Evolutionary conservation across 2,329 filamentous ascomycete species (phyloP), one percentile per base, ranked within the genome.

Genomic region (Diaporthe ampelina): DNA sequence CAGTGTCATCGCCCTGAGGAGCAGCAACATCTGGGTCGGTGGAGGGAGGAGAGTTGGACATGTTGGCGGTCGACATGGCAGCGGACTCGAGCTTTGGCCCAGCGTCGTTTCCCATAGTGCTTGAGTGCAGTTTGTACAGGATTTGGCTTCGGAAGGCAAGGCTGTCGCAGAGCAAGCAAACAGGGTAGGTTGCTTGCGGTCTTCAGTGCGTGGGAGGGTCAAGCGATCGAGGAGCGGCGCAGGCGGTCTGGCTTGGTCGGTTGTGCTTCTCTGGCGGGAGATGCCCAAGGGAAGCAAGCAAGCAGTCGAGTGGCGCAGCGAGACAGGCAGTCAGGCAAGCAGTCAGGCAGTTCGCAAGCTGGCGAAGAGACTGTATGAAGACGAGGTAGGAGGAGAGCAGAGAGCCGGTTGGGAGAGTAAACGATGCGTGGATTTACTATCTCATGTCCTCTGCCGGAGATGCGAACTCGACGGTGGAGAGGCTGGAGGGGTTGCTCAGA

Each of bases 101-200:
- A 72, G 72, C 69, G 72, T 76, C 74, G 72, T 76, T 76, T 24
- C 74, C 74, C 74, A 76, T 76, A 10, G 6, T 72, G 70, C 48
- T 63, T 11, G 70, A 56, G n/a, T 52, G 17, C 2, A 24, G n/a
- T 24, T 43, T 43, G 32, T 29, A 21, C 29, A 35, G 45, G 48
- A 24, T 24, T 26, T 43, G 70, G 15, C 35, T 54, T 50, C 45
- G 58, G 35, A 48, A 56, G 29, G 35, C 19, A 32, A 19, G 29
- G 45, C 29, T 52, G 61, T 45, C 45, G 45, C 67, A 70, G 35
- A 11, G 8, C 7, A 61, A 24, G 43, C 69, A 70, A 54, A 37
- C 37, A 13, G 45, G 11, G 9, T 13, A 15, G 21, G 32, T 29
- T 40, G 56, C 56, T 71, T 59, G 37, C 19, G 21, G 13, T 43